These are phyloP conservation scores for Biscogniauxia mediterranea DNA, from an alignment of 2,329 filamentous ascomycete species.

Conservation along the genomic window DNA sequence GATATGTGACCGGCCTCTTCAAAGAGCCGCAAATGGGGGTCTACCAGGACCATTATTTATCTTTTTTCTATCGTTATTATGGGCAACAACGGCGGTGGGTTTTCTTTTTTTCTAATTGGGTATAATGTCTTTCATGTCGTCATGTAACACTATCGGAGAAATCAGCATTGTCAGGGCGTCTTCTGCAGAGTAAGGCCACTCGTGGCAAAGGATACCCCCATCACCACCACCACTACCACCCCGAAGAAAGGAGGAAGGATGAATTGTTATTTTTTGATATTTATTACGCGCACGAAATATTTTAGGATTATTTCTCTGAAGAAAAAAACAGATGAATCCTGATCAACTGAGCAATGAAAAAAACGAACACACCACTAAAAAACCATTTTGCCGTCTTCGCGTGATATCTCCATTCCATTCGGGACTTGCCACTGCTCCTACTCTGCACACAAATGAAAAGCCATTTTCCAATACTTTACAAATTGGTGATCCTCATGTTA, in stretches of 20 bases:
- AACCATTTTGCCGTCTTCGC: too few relatives aligned
- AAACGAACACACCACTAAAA: too few relatives aligned
- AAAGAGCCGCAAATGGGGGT: neutral
- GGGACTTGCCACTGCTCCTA: too few relatives aligned
- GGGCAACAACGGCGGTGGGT: too few relatives aligned
- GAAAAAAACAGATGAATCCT: too few relatives aligned
- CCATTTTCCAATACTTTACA: too few relatives aligned
- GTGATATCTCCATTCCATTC: too few relatives aligned
- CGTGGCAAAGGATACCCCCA: conserved; percentile 32
- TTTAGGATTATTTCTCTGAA: too few relatives aligned
- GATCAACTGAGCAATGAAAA: too few relatives aligned
- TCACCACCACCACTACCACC: neutral
- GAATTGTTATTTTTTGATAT: neutral
- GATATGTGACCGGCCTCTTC: neutral
- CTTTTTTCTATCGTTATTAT: neutral
- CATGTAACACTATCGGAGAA: conserved; percentile 11
- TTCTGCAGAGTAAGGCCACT: conserved; percentile 28
- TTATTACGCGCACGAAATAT: neutral
- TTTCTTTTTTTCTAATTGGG: neutral
- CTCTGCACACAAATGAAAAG: too few relatives aligned
- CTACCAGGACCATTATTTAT: neutral
- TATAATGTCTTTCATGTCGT: neutral
- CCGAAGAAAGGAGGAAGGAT: neutral
- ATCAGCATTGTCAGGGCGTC: conserved; percentile 28
- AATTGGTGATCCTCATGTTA: too few relatives aligned